A percentile compares a stretch with the other conserved stretches of the same genome.
phyloP scores from a whole-genome alignment of 345 rosid genomes.

The Citropsis articulata region DNA sequence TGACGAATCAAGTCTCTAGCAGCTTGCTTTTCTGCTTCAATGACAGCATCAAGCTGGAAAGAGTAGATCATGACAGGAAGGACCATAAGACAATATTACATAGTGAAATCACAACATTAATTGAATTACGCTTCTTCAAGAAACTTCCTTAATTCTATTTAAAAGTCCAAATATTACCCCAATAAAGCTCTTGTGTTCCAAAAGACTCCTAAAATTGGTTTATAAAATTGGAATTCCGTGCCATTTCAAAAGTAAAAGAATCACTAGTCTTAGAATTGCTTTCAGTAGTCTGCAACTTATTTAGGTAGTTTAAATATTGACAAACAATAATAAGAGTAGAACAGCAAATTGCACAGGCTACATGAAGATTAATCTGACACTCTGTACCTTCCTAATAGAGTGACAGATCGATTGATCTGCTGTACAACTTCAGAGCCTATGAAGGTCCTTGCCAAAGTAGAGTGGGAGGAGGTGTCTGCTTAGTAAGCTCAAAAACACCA shows the following conservation, averaged over 20 bases:
- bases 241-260: no score
- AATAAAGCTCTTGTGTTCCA: no score
- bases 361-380: not conserved
- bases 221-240: no score
- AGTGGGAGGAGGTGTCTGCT: not conserved
- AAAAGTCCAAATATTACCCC: no score
- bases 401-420: not conserved
- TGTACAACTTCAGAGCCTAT: not conserved
- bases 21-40: slow-evolving; percentile 92
- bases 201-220: no score
- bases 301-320: no score
- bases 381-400: not conserved
- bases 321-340: no score
- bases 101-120: not conserved
- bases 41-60: slow-evolving; percentile 69
- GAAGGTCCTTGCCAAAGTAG: not conserved
- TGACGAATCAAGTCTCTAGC: slow-evolving; percentile 79
- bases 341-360: not conserved
- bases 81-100: not conserved
- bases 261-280: no score
- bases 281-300: no score
- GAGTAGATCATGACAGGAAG: not conserved
- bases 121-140: not conserved
- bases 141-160: not conserved
- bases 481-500: not conserved